A percentile compares a stretch with the other conserved stretches of the same genome.
phyloP scores from a whole-genome alignment of 179 eudicot genomes.

The Beta macrorhiza region DNA sequence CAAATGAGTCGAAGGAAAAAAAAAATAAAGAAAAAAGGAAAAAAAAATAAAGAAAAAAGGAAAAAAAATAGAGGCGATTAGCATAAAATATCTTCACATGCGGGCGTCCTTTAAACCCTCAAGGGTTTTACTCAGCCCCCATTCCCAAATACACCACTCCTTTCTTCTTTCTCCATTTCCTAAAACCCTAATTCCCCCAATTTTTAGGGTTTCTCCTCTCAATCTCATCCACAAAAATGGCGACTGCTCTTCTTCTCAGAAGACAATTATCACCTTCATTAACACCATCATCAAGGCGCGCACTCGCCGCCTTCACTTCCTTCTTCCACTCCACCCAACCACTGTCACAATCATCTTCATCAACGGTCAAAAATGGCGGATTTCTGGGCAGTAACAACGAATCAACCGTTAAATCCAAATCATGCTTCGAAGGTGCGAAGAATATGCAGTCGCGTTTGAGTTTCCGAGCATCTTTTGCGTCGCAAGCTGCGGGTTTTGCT shows the following conservation, averaged over 20 bases:
- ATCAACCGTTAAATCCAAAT: not conserved
- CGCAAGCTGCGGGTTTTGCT: slow-evolving; percentile 54
- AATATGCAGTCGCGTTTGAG: slow-evolving; percentile 15
- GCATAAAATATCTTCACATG: too few relatives aligned
- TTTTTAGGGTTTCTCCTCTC: not conserved
- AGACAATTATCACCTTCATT: slow-evolving; percentile 20
- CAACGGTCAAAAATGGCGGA: not conserved
- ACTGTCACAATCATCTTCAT: not conserved
- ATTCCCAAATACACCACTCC: not conserved
- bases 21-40: too few relatives aligned
- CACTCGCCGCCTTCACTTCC: slow-evolving; percentile 25
- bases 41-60: too few relatives aligned
- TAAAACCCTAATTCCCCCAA: slow-evolving; percentile 11
- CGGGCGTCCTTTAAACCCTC: too few relatives aligned
- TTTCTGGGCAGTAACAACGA: not conserved
- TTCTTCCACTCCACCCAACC: slow-evolving; percentile 13
- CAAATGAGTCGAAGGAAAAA: too few relatives aligned
- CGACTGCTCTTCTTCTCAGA: slow-evolving; percentile 29
- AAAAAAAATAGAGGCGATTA: too few relatives aligned
- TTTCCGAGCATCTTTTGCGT: slow-evolving; percentile 42
- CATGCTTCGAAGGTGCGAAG: not conserved
- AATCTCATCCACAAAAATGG: slow-evolving; percentile 24
- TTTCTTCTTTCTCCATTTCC: not conserved
- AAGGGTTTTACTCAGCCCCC: too few relatives aligned
- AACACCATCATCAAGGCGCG: slow-evolving; percentile 10